Conservation (phyloP, 441 rosid species). For the Francoa sonchifolia region DNA sequence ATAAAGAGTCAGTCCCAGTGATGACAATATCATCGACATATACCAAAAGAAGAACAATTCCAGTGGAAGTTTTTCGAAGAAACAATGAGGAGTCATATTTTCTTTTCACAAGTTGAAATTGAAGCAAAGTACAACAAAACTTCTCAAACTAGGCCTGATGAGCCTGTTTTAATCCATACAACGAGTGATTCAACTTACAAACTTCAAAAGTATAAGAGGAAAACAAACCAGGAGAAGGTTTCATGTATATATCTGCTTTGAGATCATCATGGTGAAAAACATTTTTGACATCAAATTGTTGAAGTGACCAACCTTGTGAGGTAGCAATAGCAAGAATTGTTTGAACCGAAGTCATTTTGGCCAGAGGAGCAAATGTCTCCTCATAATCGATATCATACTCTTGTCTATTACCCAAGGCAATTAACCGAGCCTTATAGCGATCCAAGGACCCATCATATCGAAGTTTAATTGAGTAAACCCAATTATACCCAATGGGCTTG, state of each 20-base stretch:
- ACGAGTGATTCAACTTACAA: not conserved
- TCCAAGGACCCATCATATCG: not conserved
- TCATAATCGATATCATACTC: not conserved
- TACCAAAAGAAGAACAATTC: not conserved
- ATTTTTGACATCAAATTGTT: not conserved
- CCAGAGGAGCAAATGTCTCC: not conserved
- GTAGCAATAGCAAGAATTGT: not conserved
- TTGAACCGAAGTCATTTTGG: not conserved
- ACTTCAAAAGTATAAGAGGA: not conserved
- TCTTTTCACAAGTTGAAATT: not conserved
- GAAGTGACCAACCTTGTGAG: not conserved
- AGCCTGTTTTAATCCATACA: not conserved
- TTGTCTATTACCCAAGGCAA: not conserved
- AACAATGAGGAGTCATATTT: not conserved
- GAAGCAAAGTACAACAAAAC: not conserved
- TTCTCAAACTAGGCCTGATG: not conserved
- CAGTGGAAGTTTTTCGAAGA: not conserved
- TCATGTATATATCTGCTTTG: not conserved
- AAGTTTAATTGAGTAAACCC: not conserved
- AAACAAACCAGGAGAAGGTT: not conserved
- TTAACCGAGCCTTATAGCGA: not conserved
- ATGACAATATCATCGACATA: constrained; percentile 1
- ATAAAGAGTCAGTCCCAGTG: not conserved
- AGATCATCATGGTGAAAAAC: not conserved
- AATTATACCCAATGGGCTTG: not conserved